Evolutionary conservation across 768 basidiomycete species (phyloP), one percentile per base, ranked within the genome.

Genomic region (Leccinum incarnatum): DNA sequence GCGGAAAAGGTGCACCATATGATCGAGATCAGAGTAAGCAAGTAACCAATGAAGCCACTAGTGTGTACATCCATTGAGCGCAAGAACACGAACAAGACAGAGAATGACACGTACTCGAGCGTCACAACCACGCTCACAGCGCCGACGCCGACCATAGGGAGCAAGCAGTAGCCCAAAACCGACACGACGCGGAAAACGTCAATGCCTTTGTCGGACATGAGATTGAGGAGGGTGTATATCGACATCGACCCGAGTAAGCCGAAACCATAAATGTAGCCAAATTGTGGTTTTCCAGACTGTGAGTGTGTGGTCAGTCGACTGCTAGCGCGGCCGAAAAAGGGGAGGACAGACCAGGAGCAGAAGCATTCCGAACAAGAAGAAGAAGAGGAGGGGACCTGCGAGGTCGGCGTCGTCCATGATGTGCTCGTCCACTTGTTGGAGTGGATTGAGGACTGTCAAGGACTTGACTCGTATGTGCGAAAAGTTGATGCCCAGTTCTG

Each of bases 371-470:
- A 98, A 98, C 66, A 92, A 92, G 72, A 98, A 93, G 70, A 89
- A 89, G 77, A 98, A 98, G 5, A 98, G 84, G 49, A 98, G 83
- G 9, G 97, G 97, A 0, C 97, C 97, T 9, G 96, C 95, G 30
- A 99, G 81, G 76, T 99, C 97, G 21, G 96, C 95, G 67, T 99
- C 97, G 74, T 99, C 97, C 97, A 99, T 99, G 59, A 99, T 98
- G 58, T 83, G 88, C 62, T 89, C 91, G 61, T 97, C 89, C 32
- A 95, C 84, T 52, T 79, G 79, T 58, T 84, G 82, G 21, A 98
- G 77, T 4, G 97, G 97, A 68, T 99, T 98, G 53, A 99, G 84
- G 8, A 98, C 97, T 0, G 97, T 95, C 75, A 95, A 75, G 23
- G 95, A 92, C 78, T 98, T 99, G 57, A 84, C 87, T 36, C 89